Conservation (phyloP, 441 rosid species). For the Adansonia grandidieri region DNA sequence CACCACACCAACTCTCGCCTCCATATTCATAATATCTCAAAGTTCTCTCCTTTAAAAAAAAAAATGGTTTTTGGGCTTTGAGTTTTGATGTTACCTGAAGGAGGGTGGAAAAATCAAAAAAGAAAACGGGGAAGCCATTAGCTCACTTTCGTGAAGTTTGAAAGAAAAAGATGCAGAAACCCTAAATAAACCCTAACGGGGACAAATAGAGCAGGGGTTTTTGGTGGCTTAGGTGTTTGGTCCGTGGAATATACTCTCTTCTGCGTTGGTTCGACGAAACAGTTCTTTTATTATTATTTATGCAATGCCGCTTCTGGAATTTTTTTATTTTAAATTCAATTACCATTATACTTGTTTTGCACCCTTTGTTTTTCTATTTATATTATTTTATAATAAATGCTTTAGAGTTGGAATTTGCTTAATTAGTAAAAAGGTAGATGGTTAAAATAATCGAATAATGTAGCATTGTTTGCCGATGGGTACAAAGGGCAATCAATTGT, state of each 20-base stretch:
- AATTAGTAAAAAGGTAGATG: too few species aligned
- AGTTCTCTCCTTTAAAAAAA: neutral
- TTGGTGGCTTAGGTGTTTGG: neutral
- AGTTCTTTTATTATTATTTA: neutral
- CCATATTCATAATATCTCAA: constrained; percentile 43
- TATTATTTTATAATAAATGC: neutral
- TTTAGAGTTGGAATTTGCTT: neutral
- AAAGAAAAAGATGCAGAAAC: neutral
- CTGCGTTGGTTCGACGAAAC: constrained; percentile 29
- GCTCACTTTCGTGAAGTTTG: neutral
- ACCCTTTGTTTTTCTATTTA: neutral
- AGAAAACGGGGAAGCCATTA: neutral
- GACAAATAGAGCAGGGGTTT: constrained; percentile 6
- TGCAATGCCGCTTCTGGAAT: neutral
- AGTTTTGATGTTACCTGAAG: constrained; percentile 16
- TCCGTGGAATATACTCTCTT: neutral
- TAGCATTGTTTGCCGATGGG: neutral
- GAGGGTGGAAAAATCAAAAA: neutral
- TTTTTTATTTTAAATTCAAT: neutral
- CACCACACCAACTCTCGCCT: constrained; percentile 79
- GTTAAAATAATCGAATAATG: too few species aligned
- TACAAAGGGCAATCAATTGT: neutral
- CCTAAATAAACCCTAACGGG: constrained; percentile 17
- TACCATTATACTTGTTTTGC: neutral
- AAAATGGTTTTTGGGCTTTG: neutral